Conservation (phyloP, 352 stramenopile genomes). For the Phytophthora aleatoria region DNA sequence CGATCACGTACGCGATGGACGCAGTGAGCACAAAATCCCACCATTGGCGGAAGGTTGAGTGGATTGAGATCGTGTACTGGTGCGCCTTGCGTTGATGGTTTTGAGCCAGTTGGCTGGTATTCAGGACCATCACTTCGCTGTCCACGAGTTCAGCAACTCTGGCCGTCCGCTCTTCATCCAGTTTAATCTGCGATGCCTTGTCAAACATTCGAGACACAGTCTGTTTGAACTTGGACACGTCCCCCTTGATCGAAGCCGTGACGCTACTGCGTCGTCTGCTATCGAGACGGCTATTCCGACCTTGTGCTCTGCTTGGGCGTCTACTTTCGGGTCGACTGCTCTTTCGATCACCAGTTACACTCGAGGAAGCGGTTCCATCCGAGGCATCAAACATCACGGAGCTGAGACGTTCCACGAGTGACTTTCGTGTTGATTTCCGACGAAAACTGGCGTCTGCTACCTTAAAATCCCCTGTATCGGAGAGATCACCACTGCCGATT, state of each 20-base stretch:
- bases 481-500: slow-evolving; percentile 15
- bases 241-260: slow-evolving; percentile 33
- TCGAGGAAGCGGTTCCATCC: slow-evolving; percentile 6
- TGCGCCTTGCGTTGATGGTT: slow-evolving; percentile 58
- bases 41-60: slow-evolving; percentile 65
- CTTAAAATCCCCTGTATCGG: slow-evolving; percentile 5
- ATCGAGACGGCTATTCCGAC: slow-evolving; percentile 16
- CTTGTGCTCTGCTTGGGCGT: slow-evolving; percentile 7
- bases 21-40: slow-evolving; percentile 64
- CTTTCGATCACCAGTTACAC: not conserved
- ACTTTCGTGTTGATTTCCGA: slow-evolving; percentile 23
- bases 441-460: not conserved
- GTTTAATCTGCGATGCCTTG: slow-evolving; percentile 35
- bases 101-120: slow-evolving; percentile 59
- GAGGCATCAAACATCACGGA: slow-evolving; percentile 15
- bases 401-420: slow-evolving; percentile 20
- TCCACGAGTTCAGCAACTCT: slow-evolving; percentile 61
- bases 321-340: slow-evolving; percentile 17
- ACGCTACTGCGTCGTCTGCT: slow-evolving; percentile 32
- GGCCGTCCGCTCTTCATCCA: slow-evolving; percentile 43
- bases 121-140: slow-evolving; percentile 66
- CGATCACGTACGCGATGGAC: slow-evolving; percentile 58
- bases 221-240: slow-evolving; percentile 41
- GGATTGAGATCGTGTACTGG: slow-evolving; percentile 60
- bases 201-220: slow-evolving; percentile 47